A percentile compares a stretch with the other conserved stretches of the same genome.
Conservation (phyloP, 2,329 filamentous ascomycete genomes). For the Gnomoniopsis sp. region DNA sequence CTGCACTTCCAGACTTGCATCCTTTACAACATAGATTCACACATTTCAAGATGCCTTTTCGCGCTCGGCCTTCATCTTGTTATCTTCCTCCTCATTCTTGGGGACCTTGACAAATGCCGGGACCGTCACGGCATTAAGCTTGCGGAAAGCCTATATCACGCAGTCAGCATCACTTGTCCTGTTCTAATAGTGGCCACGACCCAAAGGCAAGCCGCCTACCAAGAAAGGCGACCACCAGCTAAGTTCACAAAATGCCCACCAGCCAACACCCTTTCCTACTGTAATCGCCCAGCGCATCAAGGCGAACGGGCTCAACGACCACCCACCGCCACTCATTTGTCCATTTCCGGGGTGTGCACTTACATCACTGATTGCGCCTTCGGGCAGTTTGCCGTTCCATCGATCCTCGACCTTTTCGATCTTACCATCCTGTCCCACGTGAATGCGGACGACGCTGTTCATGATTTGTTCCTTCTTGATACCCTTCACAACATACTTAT, state of each 20-base stretch:
- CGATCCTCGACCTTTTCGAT: conserved; percentile 34
- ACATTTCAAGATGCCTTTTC: conserved; percentile 17
- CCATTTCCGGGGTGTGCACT: conserved; percentile 13
- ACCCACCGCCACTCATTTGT: background rate
- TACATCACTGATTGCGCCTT: conserved; percentile 32
- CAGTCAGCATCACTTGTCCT: conserved; percentile 11
- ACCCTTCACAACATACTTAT: conserved; percentile 34
- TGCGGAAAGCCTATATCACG: conserved; percentile 29
- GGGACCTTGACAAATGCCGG: conserved; percentile 32
- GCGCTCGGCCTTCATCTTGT: conserved; percentile 28
- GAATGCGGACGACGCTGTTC: conserved; percentile 29
- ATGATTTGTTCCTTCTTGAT: conserved; percentile 30
- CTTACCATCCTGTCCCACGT: conserved; percentile 29
- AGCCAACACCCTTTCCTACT: conserved; percentile 18
- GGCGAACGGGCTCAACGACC: background rate
- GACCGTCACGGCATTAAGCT: conserved; percentile 33
- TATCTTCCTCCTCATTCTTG: conserved; percentile 32
- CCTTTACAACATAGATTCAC: background rate
- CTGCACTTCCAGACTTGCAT: no score
- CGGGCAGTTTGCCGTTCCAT: conserved; percentile 35
- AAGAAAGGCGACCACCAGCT: conserved; percentile 2
- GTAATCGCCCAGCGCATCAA: conserved; percentile 14
- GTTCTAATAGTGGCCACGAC: no score
- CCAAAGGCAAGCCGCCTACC: background rate
- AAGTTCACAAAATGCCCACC: conserved; percentile 21